A percentile compares a stretch with the other conserved stretches of the same genome.
These are phyloP conservation scores for Sugiyamaella paludigena DNA, from an alignment of 1,139 yeast genomes.

Conservation along the genomic window DNA sequence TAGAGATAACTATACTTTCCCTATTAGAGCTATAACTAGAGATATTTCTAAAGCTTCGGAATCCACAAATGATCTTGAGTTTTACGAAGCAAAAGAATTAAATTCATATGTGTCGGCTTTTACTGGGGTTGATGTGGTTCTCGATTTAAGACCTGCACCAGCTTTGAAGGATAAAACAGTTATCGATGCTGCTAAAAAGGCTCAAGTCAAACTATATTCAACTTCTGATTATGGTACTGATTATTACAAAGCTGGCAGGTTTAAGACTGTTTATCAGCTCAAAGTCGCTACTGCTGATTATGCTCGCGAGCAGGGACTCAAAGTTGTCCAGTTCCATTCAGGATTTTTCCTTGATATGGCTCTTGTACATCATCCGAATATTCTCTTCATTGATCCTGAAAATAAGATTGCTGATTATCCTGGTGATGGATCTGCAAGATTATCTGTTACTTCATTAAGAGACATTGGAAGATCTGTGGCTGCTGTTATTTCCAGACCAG, in stretches of 20 bases:
- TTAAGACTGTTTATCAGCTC: constrained; percentile 41
- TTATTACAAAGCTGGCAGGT: constrained; percentile 30
- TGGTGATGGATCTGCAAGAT: constrained; percentile 29
- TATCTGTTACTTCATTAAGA: constrained; percentile 40
- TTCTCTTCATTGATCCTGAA: constrained; percentile 9
- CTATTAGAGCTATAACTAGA: constrained; percentile 53
- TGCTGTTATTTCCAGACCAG: constrained; percentile 42
- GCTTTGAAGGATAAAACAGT: constrained; percentile 22
- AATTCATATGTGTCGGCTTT: constrained; percentile 41
- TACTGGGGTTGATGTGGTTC: constrained; percentile 50
- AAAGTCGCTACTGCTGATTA: constrained; percentile 45
- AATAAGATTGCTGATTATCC: constrained; percentile 35
- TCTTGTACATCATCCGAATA: constrained; percentile 12
- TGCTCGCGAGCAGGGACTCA: constrained; percentile 49
- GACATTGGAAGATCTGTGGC: constrained; percentile 54
- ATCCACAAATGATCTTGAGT: constrained; percentile 31
- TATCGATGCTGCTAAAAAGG: constrained; percentile 42
- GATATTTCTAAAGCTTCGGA: constrained; percentile 40
- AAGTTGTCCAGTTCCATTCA: constrained; percentile 50
- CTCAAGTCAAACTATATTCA: constrained; percentile 52
- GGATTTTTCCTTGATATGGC: constrained; percentile 44
- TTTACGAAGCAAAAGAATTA: constrained; percentile 29
- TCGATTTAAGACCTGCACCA: constrained; percentile 43
- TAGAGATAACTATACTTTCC: constrained; percentile 45
- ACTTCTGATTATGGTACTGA: constrained; percentile 65